Base-by-base conservation (phyloP, 495 filamentous ascomycete species). In the Cenococcum geophilum region DNA sequence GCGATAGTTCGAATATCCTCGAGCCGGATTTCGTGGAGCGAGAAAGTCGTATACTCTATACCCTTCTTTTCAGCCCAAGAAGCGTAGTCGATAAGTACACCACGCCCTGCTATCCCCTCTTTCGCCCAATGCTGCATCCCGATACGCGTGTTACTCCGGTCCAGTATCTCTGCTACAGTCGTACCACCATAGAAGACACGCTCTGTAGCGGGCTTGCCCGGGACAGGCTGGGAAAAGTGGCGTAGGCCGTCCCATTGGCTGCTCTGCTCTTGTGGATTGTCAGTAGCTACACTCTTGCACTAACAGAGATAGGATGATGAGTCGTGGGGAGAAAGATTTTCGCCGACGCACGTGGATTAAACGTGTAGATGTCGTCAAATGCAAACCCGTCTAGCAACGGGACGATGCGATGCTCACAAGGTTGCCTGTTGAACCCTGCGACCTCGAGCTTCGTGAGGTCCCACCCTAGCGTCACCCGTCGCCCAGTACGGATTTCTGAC, bases 11-110 rank as follows among this genome's bases (percentile, higher is more conserved):
- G 55, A 16, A 51, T 51, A 34, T 36, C 11, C 35, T 61, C 58
- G 3, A 65, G 35, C 2, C 48, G 21, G 21, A 68, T 43, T 1
- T 53, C 62, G 32, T 65, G 56, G 27, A 59, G 47, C 10, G 50
- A 55, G 4, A 68, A 37, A 6, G 66, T 35, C 48, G 58, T 43
- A 36, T 68, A 68, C 12, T 56, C 14, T 49, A 68, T 65, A 10
- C 52, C 52, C 14, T 65, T 55, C 14, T 52, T 25, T 37, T 62
- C 50, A 5, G 63, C 66, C 32, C 35, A 68, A 3, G 56, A 60
- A 10, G 52, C 59, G 27, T 58, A 68, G 36, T 68, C 66, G 9
- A 68, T 35, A 22, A 68, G 59, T 6, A 68, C 66, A 4, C 66
- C 66, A 4, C 66, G 35, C 6, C 66, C 66, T 9, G 57, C 62